Base-by-base conservation (phyloP, 257 asterid genomes). In the Prunella vulgaris region DNA sequence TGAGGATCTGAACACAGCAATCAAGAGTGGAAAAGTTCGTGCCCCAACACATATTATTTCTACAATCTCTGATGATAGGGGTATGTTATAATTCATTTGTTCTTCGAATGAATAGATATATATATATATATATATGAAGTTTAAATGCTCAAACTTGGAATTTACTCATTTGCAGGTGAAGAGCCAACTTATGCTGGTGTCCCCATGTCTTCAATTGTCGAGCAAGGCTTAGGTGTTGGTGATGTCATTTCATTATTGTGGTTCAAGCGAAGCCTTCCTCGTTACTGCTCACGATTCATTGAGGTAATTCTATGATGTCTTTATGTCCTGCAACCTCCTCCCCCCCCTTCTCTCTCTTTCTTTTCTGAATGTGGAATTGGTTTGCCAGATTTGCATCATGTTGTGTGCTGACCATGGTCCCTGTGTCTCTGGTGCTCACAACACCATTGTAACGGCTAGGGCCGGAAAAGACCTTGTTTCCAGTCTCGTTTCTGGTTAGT, bases 361-460 rank as follows among this genome's bases (percentile, higher is more conserved):
- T 32, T 28, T 30, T 57, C 73, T 59, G 17, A 60, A 32, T 33
- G 64, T 67, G 70, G 27, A 64, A 22, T 74, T 67, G 53, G 42
- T 67, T 60, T 76, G 69, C 66, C 84, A 93, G 97, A 93, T 90
- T 61, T 93, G 99, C 78, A 75, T 93, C 77, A 93, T 93, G 97
- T 70, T 93, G 81, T 93, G 99, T 76, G 97, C 97, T 60, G 99
- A 93, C 77, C 99, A 93, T 54, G 99, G 99, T 71, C 97, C 97
- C 37, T 90, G 99, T 69, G 99, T 93, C 67, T 93, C 99, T 74
- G 99, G 99, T 75, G 99, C 99, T 56, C 99, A 93, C 90, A 93
- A 88, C 83, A 78, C 93, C 68, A 93, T 93, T 33, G 99, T 93
- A 37, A 93, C 99, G 18, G 96, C 99, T 62, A 82, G 99, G 71